Evolutionary conservation across 371 early-diverging fungal genomes (phyloP).

Genomic region (Neoconidiobolus thromboides): DNA sequence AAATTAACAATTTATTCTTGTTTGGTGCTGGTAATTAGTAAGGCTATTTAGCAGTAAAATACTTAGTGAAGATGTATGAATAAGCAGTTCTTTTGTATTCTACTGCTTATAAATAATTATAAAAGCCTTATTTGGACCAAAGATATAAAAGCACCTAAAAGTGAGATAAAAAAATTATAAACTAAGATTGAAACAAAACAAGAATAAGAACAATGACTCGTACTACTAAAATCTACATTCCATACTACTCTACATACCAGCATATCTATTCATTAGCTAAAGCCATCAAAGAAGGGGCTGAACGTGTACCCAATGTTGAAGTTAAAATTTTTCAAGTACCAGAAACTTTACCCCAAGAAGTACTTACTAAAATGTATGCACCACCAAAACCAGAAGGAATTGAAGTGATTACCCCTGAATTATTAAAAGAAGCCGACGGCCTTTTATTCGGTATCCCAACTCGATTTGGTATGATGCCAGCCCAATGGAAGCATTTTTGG

Average conservation of each 20-base stretch:
- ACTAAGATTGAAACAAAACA: too few species aligned
- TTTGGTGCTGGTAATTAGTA: too few species aligned
- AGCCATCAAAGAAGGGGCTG: constrained; percentile 37
- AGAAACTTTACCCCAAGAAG: constrained; percentile 42
- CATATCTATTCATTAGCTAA: background rate
- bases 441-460: constrained; percentile 64
- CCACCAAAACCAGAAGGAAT: constrained; percentile 24
- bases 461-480: constrained; percentile 46
- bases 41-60: too few species aligned
- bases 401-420: constrained; percentile 31
- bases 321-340: constrained; percentile 44
- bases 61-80: too few species aligned
- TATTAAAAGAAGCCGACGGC: constrained; percentile 48
- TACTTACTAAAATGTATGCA: constrained; percentile 53
- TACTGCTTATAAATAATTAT: too few species aligned
- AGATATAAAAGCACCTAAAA: too few species aligned
- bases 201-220: constrained; percentile 4
- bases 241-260: constrained; percentile 3
- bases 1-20: too few species aligned
- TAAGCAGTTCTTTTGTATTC: too few species aligned
- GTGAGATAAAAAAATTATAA: too few species aligned
- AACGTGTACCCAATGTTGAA: constrained; percentile 27
- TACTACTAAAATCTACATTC: background rate
- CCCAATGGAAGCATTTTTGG: constrained; percentile 49
- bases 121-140: too few species aligned